Evolutionary conservation across 2,329 filamentous ascomycete species (phyloP).

Genomic region (Hypoxylon sp.): DNA sequence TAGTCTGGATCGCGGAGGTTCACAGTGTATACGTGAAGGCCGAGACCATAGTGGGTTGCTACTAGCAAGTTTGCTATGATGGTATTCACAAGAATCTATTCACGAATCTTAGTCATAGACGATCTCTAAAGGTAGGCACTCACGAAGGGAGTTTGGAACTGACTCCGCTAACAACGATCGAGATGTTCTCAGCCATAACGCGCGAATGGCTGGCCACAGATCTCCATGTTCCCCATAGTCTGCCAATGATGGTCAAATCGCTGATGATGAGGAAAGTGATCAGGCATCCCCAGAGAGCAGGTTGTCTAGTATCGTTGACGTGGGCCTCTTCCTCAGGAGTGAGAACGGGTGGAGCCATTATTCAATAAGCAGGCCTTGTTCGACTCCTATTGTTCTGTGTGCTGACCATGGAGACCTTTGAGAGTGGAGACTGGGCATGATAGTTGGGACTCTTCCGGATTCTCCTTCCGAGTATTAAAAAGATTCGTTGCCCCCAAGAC

Average conservation of each 20-base stretch:
- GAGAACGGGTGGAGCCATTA: slow-evolving; percentile 33
- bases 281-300: slow-evolving; percentile 47
- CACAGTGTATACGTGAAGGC: slow-evolving; percentile 45
- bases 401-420: slow-evolving; percentile 11
- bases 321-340: slow-evolving; percentile 32
- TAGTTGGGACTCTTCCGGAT: not conserved
- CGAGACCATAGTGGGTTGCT: slow-evolving; percentile 49
- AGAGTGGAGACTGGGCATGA: slow-evolving; percentile 17
- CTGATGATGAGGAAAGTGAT: slow-evolving; percentile 47
- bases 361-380: slow-evolving; percentile 16
- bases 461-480: slow-evolving; percentile 18
- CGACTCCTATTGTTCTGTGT: slow-evolving; percentile 8
- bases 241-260: slow-evolving; percentile 42
- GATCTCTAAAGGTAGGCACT: not conserved
- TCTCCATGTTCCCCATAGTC: slow-evolving; percentile 49
- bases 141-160: slow-evolving; percentile 29
- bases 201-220: slow-evolving; percentile 40
- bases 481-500: not conserved
- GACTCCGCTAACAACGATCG: slow-evolving; percentile 46
- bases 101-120: slow-evolving; percentile 14
- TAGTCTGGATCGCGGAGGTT: slow-evolving; percentile 43
- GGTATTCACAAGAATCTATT: slow-evolving; percentile 46
- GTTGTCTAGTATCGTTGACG: slow-evolving; percentile 44
- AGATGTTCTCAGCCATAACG: slow-evolving; percentile 46
- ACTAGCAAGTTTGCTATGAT: slow-evolving; percentile 51